A percentile compares a stretch with the other conserved stretches of the same genome.
These are phyloP conservation scores for Coriaria nepalensis DNA, from an alignment of 306 rosid genomes.

Conservation along the genomic window DNA sequence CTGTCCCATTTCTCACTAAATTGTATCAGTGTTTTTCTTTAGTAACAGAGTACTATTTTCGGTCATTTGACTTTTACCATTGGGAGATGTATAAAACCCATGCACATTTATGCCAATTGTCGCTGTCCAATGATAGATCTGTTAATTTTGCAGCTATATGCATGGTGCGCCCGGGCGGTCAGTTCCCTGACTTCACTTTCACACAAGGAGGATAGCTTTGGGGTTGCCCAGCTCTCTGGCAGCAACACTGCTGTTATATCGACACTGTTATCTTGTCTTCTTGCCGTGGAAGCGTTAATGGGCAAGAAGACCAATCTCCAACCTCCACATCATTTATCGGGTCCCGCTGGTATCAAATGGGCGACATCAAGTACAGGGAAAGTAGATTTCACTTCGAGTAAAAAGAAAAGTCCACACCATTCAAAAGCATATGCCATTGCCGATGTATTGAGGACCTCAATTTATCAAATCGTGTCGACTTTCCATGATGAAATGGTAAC, in stretches of 20 bases:
- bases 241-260: slow-evolving; percentile 69
- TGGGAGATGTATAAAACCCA: no score
- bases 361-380: slow-evolving; percentile 49
- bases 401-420: slow-evolving; percentile 52
- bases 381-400: slow-evolving; percentile 33
- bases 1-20: no score
- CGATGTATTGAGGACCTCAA: slow-evolving; percentile 62
- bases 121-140: neutral
- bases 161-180: slow-evolving; percentile 72
- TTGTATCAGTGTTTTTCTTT: no score
- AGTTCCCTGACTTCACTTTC: slow-evolving; percentile 69
- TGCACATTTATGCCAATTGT: no score
- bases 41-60: no score
- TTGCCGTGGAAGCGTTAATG: slow-evolving; percentile 75
- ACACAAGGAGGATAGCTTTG: slow-evolving; percentile 56
- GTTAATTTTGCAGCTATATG: slow-evolving; percentile 37
- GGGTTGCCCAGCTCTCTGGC: slow-evolving; percentile 85
- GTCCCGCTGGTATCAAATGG: slow-evolving; percentile 76
- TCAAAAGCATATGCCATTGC: slow-evolving; percentile 76
- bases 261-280: slow-evolving; percentile 71
- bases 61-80: no score
- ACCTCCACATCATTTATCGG: slow-evolving; percentile 45
- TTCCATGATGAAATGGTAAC: slow-evolving; percentile 72
- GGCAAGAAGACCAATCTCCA: slow-evolving; percentile 77
- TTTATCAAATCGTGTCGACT: slow-evolving; percentile 65